Evolutionary conservation across 129 eudicot genomes (phyloP), one percentile per base, ranked within the genome.

Genomic region (Cynara cardunculus): DNA sequence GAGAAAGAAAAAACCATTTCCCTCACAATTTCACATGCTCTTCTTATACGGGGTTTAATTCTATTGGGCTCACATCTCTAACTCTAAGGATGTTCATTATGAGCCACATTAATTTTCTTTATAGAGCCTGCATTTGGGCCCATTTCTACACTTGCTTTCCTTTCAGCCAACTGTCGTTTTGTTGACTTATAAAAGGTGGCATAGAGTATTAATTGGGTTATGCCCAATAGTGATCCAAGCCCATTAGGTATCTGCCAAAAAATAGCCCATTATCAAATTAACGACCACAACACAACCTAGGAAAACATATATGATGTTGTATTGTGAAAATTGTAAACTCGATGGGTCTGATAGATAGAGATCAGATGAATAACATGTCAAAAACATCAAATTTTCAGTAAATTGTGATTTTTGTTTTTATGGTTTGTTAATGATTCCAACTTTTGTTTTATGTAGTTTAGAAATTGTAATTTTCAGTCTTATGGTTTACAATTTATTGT

Each of bases 141-240:
- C 27, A 74, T 75, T 16, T 69, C 87, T 6, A 25, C 83, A 35
- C 35, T 77, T 72, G 82, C 85, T 64, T 92, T 78, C 25, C 89
- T 90, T 35, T 84, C 94, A 0, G 88, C 85, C 74, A 86, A 46
- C 46, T 86, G 89, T 69, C 84, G 76, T 71, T 89, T 72, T 7
- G 96, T 89, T 24, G 97, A 92, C 26, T 80, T 87, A 74, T 92
- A 95, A 71, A 78, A 95, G 27, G 89, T 76, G 0, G 96, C 97
- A 71, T 92, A 95, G 12, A 95, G 82, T 67, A 86, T 11, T 64
- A 95, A 34, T 67, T 95, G 99, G 85, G 84, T 86, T 77, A 87
- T 7, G 0, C 94, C 97, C 68, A 95, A 84, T 21, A 90, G 35
- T 18, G 90, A 16, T 13, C 99, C 99, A 74, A 87, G 69, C 59